phyloP scores from a whole-genome alignment of 441 rosid species.

The Isatis lusitanica region DNA sequence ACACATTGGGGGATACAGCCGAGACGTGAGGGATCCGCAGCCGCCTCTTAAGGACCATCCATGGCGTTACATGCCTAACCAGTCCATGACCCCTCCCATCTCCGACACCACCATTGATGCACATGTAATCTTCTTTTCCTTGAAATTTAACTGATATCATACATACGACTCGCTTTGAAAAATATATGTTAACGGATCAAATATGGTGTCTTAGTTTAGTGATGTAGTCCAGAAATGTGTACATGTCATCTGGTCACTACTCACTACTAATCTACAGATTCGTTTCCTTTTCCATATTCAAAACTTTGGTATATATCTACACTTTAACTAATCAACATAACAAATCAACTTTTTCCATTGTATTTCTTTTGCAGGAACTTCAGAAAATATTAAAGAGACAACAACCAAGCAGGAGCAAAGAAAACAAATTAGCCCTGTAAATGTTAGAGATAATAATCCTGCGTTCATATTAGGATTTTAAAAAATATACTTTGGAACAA shows the following conservation, averaged over 20 bases:
- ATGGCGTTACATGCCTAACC: slow-evolving; percentile 98
- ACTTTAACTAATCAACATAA: too few species aligned
- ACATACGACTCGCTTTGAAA: background rate
- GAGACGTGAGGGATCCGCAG: slow-evolving; percentile 98
- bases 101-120: slow-evolving; percentile 96
- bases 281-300: too few species aligned
- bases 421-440: too few species aligned
- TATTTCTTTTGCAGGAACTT: too few species aligned
- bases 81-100: slow-evolving; percentile 95
- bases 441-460: too few species aligned
- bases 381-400: too few species aligned
- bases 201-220: background rate
- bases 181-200: background rate
- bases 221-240: background rate
- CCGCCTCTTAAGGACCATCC: slow-evolving; percentile 98
- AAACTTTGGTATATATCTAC: too few species aligned
- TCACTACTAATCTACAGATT: background rate
- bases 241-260: background rate
- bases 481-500: too few species aligned
- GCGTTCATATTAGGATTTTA: too few species aligned
- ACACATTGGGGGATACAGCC: slow-evolving; percentile 91
- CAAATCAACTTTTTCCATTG: too few species aligned
- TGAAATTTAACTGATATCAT: too few species aligned
- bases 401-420: too few species aligned
- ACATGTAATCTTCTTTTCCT: slow-evolving; percentile 50